A percentile compares a stretch with the other conserved stretches of the same genome.
phyloP scores from a whole-genome alignment of 2,329 filamentous ascomycete species.

The Alternaria metachromatica region DNA sequence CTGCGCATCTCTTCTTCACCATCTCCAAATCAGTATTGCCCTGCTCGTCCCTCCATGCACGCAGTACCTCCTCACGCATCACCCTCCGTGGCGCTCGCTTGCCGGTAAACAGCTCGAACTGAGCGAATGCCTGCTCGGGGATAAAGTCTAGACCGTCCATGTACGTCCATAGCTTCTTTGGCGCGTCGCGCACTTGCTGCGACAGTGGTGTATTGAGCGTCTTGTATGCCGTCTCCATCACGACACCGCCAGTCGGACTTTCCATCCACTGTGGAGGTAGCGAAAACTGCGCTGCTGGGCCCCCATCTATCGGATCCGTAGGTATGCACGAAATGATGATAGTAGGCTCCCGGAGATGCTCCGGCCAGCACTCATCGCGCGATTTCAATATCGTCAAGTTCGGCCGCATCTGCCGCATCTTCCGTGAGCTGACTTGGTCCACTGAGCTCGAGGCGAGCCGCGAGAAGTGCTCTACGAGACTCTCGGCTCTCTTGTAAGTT shows the following conservation, averaged over 20 bases:
- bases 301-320: constrained; percentile 69
- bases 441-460: constrained; percentile 49
- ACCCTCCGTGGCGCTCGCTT: constrained; percentile 71
- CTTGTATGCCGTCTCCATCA: constrained; percentile 76
- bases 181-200: constrained; percentile 67
- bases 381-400: constrained; percentile 67
- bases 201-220: constrained; percentile 75
- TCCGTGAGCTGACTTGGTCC: constrained; percentile 19
- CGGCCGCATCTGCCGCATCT: constrained; percentile 35
- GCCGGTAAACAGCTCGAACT: constrained; percentile 82
- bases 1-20: constrained; percentile 43
- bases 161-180: constrained; percentile 72
- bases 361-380: constrained; percentile 69
- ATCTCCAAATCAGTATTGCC: constrained; percentile 40
- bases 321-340: constrained; percentile 80
- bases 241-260: constrained; percentile 76
- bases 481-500: constrained; percentile 70
- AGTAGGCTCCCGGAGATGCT: constrained; percentile 68
- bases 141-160: constrained; percentile 78
- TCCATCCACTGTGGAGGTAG: constrained; percentile 73
- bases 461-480: constrained; percentile 74
- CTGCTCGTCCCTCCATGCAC: constrained; percentile 44
- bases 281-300: constrained; percentile 71
- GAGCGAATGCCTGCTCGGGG: constrained; percentile 79
- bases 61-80: constrained; percentile 71